Percentiles rank a stretch among this genome's conserved stretches.
These are phyloP conservation scores for Monosporascus sp. DNA, from an alignment of 2,329 filamentous ascomycete genomes.

Conservation along the genomic window DNA sequence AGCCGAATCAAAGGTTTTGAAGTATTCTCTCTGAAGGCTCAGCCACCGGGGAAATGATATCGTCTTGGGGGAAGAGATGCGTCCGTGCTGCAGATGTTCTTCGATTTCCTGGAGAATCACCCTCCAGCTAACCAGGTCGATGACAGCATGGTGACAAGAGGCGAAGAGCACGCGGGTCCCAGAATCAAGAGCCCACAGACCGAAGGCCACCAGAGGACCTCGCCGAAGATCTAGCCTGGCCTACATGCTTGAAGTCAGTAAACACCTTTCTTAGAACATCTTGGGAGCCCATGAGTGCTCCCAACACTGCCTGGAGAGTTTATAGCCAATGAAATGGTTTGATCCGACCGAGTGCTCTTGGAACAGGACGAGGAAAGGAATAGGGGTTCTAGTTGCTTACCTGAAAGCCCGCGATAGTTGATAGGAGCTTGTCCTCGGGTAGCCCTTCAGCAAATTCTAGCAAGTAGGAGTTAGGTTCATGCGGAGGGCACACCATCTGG, in stretches of 20 bases:
- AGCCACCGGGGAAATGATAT: conserved; percentile 33
- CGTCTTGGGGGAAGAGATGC: conserved; percentile 8
- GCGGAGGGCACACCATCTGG: not conserved
- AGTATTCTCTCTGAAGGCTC: conserved; percentile 28
- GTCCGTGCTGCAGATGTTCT: conserved; percentile 22
- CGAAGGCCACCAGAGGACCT: conserved; percentile 18
- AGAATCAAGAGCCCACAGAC: conserved; percentile 11
- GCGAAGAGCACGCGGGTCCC: conserved; percentile 22
- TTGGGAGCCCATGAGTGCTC: too few relatives aligned
- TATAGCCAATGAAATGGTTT: too few relatives aligned
- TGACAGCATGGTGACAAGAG: conserved; percentile 30
- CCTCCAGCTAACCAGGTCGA: conserved; percentile 41
- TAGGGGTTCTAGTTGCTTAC: too few relatives aligned
- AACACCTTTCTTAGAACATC: too few relatives aligned
- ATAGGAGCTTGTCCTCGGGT: not conserved
- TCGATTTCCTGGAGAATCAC: conserved; percentile 38
- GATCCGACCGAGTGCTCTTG: too few relatives aligned
- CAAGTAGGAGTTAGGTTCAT: not conserved
- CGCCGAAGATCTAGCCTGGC: conserved; percentile 10
- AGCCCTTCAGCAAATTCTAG: not conserved
- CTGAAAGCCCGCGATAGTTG: not conserved
- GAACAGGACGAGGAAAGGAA: too few relatives aligned
- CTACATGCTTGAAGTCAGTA: not conserved
- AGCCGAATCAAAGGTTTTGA: conserved; percentile 1
- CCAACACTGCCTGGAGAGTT: too few relatives aligned